Conservation (phyloP, 129 eudicot species). For the Helianthus tuberosus region DNA sequence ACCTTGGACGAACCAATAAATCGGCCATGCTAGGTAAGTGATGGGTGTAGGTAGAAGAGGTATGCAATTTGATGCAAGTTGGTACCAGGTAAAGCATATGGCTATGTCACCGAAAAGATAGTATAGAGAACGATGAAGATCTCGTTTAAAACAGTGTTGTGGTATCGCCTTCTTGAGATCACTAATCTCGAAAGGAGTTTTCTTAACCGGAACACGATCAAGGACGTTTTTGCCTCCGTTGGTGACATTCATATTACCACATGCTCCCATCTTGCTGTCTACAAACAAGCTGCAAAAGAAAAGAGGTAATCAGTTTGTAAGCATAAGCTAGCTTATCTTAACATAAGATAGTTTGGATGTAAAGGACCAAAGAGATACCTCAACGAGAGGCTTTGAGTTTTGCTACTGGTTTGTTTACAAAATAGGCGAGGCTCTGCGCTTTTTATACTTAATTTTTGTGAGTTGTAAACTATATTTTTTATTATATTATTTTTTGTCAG, state of each 20-base stretch:
- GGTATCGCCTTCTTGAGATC: conserved; percentile 37
- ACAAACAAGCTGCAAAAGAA: conserved; percentile 15
- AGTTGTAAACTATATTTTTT: neutral
- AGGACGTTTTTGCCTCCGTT: conserved; percentile 14
- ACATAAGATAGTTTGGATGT: neutral
- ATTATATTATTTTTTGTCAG: neutral
- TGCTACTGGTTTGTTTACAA: neutral
- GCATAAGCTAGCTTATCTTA: neutral
- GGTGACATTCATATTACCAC: conserved; percentile 20
- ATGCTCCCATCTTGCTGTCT: conserved; percentile 20
- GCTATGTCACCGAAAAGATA: conserved; percentile 32
- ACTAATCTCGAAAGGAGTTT: conserved; percentile 32
- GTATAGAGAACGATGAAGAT: conserved; percentile 23
- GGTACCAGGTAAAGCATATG: conserved; percentile 30
- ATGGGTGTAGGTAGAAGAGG: conserved; percentile 34
- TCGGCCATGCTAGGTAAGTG: conserved; percentile 34
- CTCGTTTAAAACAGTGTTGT: conserved; percentile 32
- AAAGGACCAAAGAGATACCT: conserved; percentile 12
- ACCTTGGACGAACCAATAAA: conserved; percentile 39
- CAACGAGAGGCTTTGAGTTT: conserved; percentile 2
- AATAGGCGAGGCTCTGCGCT: neutral
- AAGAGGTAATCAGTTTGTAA: neutral
- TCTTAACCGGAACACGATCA: conserved; percentile 23
- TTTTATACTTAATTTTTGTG: conserved; percentile 10
- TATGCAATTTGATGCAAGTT: conserved; percentile 25